Evolutionary conservation across 495 filamentous ascomycete genomes (phyloP).

Genomic region (Aspergillus bertholletiae): DNA sequence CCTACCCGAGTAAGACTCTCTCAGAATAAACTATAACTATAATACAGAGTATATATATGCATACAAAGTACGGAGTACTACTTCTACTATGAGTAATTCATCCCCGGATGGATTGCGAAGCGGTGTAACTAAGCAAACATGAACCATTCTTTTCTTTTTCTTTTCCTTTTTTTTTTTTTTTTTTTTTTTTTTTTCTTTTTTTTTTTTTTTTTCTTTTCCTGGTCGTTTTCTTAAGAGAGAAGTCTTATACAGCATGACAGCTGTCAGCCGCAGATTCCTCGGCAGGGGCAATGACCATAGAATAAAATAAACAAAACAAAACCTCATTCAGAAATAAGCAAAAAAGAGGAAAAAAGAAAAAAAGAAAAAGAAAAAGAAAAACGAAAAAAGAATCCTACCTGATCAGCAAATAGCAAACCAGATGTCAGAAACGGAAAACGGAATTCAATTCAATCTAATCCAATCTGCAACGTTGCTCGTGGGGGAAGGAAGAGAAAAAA

Average conservation of each 20-base stretch:
- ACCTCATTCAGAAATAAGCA: no score
- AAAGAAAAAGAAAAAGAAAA: neutral
- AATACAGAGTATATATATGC: no score
- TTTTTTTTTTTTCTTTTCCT: neutral
- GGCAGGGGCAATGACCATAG: neutral
- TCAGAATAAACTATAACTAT: no score
- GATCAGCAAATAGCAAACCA: neutral
- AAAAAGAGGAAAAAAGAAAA: no score
- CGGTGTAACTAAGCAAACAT: neutral
- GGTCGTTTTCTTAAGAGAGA: neutral
- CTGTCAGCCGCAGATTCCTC: neutral
- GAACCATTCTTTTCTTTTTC: neutral
- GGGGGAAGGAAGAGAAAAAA: neutral
- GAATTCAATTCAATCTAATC: no score
- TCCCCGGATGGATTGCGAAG: no score
- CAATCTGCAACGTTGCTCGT: neutral
- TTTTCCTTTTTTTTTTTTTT: no score
- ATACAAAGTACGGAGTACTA: no score
- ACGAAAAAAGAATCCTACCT: neutral
- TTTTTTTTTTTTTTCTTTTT: no score
- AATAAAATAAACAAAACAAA: no score
- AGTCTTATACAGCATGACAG: neutral
- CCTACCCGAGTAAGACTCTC: no score
- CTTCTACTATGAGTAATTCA: no score
- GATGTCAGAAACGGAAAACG: neutral